Base-by-base conservation (phyloP, 2,329 filamentous ascomycete genomes). In the Macrophomina tecta region DNA sequence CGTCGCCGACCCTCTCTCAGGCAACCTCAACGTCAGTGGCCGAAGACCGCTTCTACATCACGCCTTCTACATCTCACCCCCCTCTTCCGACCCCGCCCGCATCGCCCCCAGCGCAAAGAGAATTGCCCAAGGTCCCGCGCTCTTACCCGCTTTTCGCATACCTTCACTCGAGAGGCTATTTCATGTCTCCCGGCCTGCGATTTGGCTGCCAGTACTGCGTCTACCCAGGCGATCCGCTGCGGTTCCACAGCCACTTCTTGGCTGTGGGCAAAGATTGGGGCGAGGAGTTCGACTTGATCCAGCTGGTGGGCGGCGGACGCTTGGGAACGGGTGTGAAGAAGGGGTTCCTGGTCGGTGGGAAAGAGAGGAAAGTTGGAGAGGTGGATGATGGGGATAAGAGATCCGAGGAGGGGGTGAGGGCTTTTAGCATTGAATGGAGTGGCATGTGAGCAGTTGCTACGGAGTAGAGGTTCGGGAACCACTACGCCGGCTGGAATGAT, bases 311-410 rank as follows among this genome's bases (percentile, higher is more conserved):
- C 23, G 93, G 93, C 7, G 95, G 95, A 5, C 86, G 95, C 71
- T 79, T 99, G 69, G 95, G 94, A 0, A 98, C 95, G 2, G 92
- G 92, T 60, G 95, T 98, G 23, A 99, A 99, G 84, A 99, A 99
- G 80, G 92, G 92, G 0, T 97, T 93, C 73, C 81, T 99, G 64
- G 85, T 99, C 67, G 94, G 94, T 6, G 93, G 92, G 0, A 83
- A 86, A 72, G 76, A 74, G 12, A 53, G n/a, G 16, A 40, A n/a
- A n/a, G n/a, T 14, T 5, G 58, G 40, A 9, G 32, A 9, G 18
- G 46, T 32, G 72, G 76, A 74, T 12, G 49, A 38, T 1, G 58
- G n/a, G 40, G 28, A 40, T 23, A 52, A 16, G 12, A 51, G 36
- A 8, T 40, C 56, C 8, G 60, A 36, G 52, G 52, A 51, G 11